phyloP scores from a whole-genome alignment of 345 rosid genomes.

The Brassica rapa region DNA sequence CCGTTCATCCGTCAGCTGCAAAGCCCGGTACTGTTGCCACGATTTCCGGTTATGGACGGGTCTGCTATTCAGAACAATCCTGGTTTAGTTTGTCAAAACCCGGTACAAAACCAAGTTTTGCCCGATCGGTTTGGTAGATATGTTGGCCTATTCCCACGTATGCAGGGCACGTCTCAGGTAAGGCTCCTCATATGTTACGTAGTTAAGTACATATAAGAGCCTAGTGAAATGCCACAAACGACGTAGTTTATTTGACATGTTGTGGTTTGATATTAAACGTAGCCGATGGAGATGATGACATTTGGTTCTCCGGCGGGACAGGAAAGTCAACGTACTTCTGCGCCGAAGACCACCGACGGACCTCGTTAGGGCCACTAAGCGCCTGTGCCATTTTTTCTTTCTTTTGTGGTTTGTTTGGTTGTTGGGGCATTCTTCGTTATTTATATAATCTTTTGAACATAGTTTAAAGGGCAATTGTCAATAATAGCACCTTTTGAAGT shows the following conservation, averaged over 20 bases:
- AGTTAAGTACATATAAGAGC: neutral
- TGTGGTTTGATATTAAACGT: constrained; percentile 28
- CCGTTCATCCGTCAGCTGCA: constrained; percentile 53
- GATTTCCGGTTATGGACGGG: constrained; percentile 45
- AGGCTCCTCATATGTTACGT: neutral
- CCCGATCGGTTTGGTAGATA: constrained; percentile 51
- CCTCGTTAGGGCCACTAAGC: constrained; percentile 42
- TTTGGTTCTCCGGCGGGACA: constrained; percentile 46
- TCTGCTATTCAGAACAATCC: constrained; percentile 49
- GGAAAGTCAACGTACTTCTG: constrained; percentile 41
- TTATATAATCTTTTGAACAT: constrained; percentile 10
- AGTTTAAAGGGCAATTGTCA: no score
- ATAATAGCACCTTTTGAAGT: no score
- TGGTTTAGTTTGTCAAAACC: constrained; percentile 41
- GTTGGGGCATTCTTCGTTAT: neutral
- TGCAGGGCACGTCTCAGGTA: constrained; percentile 61
- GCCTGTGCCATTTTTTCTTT: constrained; percentile 6
- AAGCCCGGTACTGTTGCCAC: constrained; percentile 47
- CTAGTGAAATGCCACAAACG: neutral
- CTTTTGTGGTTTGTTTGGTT: constrained; percentile 6
- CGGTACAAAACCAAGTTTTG: constrained; percentile 44
- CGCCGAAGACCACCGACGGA: constrained; percentile 42
- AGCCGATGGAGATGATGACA: constrained; percentile 56
- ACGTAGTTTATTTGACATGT: neutral
- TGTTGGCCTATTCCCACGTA: constrained; percentile 49